Evolutionary conservation across 352 stramenopile species (phyloP).

Genomic region (Globisporangium perplexum): DNA sequence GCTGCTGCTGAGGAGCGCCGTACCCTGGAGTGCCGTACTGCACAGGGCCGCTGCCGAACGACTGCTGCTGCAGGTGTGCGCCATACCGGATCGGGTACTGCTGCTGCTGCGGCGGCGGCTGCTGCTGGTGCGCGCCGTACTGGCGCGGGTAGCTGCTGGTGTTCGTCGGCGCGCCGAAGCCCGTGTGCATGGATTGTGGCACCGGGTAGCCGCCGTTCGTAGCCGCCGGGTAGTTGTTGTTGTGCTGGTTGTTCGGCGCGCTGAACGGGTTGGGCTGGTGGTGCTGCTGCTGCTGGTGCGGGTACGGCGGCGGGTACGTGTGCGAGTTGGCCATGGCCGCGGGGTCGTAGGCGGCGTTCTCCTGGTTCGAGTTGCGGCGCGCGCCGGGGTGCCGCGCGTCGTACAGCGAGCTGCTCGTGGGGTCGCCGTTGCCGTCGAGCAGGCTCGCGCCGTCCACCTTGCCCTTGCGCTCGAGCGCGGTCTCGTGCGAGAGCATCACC

Average conservation of each 20-base stretch:
- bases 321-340: slow-evolving; percentile 18
- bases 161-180: slow-evolving; percentile 9
- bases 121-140: slow-evolving; percentile 32
- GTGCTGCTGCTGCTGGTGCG: slow-evolving; percentile 16
- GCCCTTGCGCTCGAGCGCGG: slow-evolving; percentile 78
- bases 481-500: slow-evolving; percentile 55
- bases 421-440: slow-evolving; percentile 76
- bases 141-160: slow-evolving; percentile 40
- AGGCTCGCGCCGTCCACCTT: slow-evolving; percentile 80
- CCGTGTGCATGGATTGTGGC: slow-evolving; percentile 15
- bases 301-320: slow-evolving; percentile 53
- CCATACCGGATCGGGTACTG: slow-evolving; percentile 15
- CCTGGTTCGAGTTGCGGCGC: slow-evolving; percentile 58
- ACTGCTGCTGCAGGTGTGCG: slow-evolving; percentile 14
- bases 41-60: slow-evolving; percentile 14
- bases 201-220: slow-evolving; percentile 7
- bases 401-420: slow-evolving; percentile 67
- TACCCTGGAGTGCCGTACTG: slow-evolving; percentile 24
- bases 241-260: not conserved
- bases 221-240: not conserved
- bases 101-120: slow-evolving; percentile 3
- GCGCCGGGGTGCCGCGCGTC: slow-evolving; percentile 28
- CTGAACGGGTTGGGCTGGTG: not conserved
- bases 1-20: slow-evolving; percentile 29
- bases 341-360: slow-evolving; percentile 26